Base-by-base conservation (phyloP, 1,284 basidiomycete genomes). In the Cutaneotrichosporon mucoides region DNA sequence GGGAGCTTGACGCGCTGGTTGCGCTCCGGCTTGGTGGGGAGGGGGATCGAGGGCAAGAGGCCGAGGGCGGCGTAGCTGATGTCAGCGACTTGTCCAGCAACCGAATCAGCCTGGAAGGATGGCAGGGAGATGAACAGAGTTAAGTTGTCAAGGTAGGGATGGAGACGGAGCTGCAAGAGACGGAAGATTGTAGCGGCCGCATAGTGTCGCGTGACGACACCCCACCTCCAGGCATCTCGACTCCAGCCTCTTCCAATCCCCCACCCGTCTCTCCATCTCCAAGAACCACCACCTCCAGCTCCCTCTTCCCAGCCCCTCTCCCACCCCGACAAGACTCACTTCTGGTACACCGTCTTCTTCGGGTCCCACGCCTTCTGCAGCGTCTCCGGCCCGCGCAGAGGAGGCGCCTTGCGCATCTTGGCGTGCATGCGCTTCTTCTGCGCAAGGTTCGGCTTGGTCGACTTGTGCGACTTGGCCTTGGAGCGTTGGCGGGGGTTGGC, bases 281-380 rank as follows among this genome's bases (percentile, higher is more conserved):
- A 24, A 24, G 24, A 24, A 24, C 3, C 24, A 3, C 24, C 24
- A 24, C 24, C 24, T 24, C 24, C 24, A 24, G 24, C 24, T 24
- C 24, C 24, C 24, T 24, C 24, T 8, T 37, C n/a, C 15, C n/a
- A 4, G 10, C 4, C 16, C 16, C 44, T 46, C 5, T 33, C 16
- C 6, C 7, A 9, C 2, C 10, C 15, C 7, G 15, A 7, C 10
- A 16, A 11, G 5, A 81, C 87, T 72, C 73, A 95, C 92, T 97
- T 98, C 84, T 97, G 94, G 66, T 85, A 84, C 34, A 95, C 87
- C 6, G 94, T 99, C 80, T 91, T 92, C 62, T 81, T 83, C 67
- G 85, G 86, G 77, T 96, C 90, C 93, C 94, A 97, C 53, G 86
- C 85, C 50, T 90, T 86, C 72, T 90, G 89, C 57, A 97, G 81